Evolutionary conservation across 2,329 filamentous ascomycete species (phyloP).

Genomic region (Mycogone perniciosa): DNA sequence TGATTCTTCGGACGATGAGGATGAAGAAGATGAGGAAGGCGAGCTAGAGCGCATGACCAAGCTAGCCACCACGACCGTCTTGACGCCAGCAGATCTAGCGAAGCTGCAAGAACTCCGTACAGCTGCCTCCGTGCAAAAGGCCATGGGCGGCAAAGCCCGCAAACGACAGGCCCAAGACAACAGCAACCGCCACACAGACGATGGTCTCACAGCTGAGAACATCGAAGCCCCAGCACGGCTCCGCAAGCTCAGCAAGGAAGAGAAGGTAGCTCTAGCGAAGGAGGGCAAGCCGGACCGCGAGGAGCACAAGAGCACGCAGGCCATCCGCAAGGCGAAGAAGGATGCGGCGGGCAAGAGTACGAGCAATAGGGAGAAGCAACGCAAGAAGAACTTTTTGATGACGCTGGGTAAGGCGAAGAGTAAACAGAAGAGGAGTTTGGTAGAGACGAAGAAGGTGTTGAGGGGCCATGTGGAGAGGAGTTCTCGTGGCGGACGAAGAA

Average conservation of each 20-base stretch:
- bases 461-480: constrained; percentile 75
- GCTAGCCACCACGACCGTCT: constrained; percentile 85
- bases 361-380: constrained; percentile 93
- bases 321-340: constrained; percentile 81
- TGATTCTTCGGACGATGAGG: constrained; percentile 20
- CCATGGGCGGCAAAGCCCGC: constrained; percentile 38
- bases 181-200: constrained; percentile 65
- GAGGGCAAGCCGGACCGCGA: constrained; percentile 72
- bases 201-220: constrained; percentile 81
- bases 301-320: constrained; percentile 81
- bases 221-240: constrained; percentile 82
- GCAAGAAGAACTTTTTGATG: constrained; percentile 99
- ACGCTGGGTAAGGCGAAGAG: constrained; percentile 91
- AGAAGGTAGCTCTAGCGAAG: constrained; percentile 74
- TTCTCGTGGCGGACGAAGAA: constrained; percentile 76
- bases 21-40: constrained; percentile 38
- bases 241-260: constrained; percentile 82
- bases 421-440: constrained; percentile 91
- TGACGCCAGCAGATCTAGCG: constrained; percentile 92
- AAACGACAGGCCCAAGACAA: constrained; percentile 42
- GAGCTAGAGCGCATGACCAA: constrained; percentile 53
- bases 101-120: constrained; percentile 86
- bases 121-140: constrained; percentile 63
- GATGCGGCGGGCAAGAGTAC: constrained; percentile 86
- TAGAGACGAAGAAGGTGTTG: constrained; percentile 74